These are phyloP conservation scores for Chenopodium berlandieri DNA, from an alignment of 148 eudicot species.

Conservation along the genomic window DNA sequence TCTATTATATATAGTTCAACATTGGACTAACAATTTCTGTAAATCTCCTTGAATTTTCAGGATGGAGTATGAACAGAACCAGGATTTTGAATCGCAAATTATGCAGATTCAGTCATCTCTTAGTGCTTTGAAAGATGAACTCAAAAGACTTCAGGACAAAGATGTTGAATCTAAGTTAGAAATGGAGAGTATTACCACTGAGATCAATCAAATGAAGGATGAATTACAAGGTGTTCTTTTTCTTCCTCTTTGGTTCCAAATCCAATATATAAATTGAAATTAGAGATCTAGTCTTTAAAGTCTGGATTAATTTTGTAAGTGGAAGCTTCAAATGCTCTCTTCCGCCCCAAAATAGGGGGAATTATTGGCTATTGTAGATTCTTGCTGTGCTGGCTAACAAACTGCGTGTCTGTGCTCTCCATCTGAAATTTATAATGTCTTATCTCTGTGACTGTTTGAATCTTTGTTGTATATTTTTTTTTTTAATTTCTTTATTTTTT, in stretches of 20 bases:
- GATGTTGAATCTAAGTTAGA: constrained; percentile 54
- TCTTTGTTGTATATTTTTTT: too few species aligned
- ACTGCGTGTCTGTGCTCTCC: background rate
- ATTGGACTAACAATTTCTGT: background rate
- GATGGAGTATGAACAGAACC: constrained; percentile 91
- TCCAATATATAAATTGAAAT: background rate
- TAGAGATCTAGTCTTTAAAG: background rate
- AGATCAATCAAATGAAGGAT: constrained; percentile 61
- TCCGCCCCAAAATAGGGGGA: background rate
- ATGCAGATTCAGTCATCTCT: constrained; percentile 68
- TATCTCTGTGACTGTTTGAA: background rate
- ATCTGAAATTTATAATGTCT: background rate
- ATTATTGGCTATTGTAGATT: background rate
- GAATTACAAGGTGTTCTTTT: constrained; percentile 57
- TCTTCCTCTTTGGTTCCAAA: background rate
- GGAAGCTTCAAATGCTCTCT: background rate
- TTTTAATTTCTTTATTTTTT: background rate
- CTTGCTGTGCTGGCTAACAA: background rate
- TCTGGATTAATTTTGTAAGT: background rate
- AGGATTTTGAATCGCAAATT: constrained; percentile 79
- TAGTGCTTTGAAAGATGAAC: constrained; percentile 40
- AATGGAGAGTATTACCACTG: constrained; percentile 55
- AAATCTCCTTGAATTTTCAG: constrained; percentile 36
- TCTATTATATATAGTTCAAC: too few species aligned
- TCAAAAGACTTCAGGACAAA: constrained; percentile 49